These are phyloP conservation scores for Aspergillus sparsus DNA, from an alignment of 495 filamentous ascomycete genomes.

Conservation along the genomic window DNA sequence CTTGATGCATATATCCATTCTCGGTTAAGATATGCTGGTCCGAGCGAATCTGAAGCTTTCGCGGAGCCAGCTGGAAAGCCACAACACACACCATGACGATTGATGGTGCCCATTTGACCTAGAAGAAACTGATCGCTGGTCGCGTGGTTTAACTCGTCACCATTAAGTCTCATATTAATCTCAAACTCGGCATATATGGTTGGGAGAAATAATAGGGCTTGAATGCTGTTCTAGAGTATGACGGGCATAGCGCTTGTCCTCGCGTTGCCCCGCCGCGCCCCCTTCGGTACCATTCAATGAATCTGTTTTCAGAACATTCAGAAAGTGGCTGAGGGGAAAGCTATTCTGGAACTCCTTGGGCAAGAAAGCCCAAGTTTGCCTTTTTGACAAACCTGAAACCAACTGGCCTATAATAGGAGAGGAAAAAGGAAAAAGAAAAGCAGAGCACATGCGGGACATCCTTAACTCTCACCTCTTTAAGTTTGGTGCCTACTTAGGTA, in stretches of 20 bases:
- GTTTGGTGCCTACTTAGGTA: too few species aligned
- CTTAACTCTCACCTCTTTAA: too few species aligned
- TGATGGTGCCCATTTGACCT: background rate
- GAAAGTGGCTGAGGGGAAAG: background rate
- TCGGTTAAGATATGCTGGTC: background rate
- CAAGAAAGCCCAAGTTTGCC: background rate
- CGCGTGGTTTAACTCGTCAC: conserved; percentile 5
- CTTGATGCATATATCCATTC: background rate
- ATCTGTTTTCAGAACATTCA: too few species aligned
- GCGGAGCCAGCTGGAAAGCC: background rate
- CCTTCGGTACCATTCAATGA: background rate
- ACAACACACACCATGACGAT: background rate
- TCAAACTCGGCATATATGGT: background rate
- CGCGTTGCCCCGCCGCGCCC: background rate
- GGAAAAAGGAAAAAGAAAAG: background rate
- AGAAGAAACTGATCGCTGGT: background rate
- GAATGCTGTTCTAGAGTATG: background rate
- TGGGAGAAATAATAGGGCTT: background rate
- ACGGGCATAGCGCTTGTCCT: background rate
- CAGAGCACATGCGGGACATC: too few species aligned
- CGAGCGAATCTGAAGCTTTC: background rate
- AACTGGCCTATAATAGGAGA: background rate
- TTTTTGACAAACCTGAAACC: background rate
- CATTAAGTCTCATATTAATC: background rate
- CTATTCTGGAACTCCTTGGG: background rate